phyloP scores from a whole-genome alignment of 2,329 filamentous ascomycete species.

The Apiospora hydei region DNA sequence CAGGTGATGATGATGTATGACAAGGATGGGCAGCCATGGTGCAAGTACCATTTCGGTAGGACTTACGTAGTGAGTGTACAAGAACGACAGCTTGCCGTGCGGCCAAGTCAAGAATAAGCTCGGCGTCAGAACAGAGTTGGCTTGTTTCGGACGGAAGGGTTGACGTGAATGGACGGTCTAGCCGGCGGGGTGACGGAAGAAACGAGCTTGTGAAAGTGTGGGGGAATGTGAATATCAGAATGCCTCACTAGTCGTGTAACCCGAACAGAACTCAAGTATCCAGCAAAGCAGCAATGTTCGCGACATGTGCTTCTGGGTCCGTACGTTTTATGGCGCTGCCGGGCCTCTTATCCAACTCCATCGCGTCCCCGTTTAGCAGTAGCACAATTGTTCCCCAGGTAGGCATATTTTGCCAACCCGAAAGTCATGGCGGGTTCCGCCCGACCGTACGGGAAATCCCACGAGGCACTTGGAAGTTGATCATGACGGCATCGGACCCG shows the following conservation, averaged over 20 bases:
- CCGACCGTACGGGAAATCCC: conserved; percentile 16
- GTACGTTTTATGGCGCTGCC: background rate
- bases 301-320: background rate
- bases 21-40: background rate
- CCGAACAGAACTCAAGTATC: background rate
- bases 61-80: conserved; percentile 17
- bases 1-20: conserved; percentile 16
- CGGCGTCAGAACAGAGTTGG: conserved; percentile 22
- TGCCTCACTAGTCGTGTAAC: background rate
- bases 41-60: background rate
- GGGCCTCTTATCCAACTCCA: background rate
- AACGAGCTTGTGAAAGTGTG: conserved; percentile 23
- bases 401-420: conserved; percentile 13
- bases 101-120: conserved; percentile 18
- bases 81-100: background rate
- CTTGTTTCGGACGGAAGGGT: conserved; percentile 23
- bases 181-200: conserved; percentile 24
- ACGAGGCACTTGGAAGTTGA: background rate
- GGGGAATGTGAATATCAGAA: conserved; percentile 19
- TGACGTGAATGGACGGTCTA: conserved; percentile 24
- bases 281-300: background rate
- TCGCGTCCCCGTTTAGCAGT: background rate
- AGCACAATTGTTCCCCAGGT: conserved; percentile 5
- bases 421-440: conserved; percentile 11
- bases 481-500: conserved; percentile 15